Evolutionary conservation across 345 rosid genomes (phyloP).

Genomic region (Camelina sativa): DNA sequence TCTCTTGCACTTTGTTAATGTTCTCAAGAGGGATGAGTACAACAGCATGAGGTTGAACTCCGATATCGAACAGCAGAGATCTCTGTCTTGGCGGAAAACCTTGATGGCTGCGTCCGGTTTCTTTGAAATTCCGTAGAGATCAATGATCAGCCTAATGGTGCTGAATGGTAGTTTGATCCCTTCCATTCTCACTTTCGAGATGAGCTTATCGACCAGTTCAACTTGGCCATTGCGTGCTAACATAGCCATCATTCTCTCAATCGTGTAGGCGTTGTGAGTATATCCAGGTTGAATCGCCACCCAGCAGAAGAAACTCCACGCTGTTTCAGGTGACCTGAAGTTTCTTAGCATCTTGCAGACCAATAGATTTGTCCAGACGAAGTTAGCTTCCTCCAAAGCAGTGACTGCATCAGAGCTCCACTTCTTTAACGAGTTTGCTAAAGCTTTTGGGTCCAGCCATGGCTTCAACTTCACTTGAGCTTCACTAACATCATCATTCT

Average conservation of each 20-base stretch:
- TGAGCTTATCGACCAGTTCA: slow-evolving; percentile 70
- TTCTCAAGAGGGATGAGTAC: slow-evolving; percentile 76
- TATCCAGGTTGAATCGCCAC: slow-evolving; percentile 84
- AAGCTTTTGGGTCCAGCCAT: slow-evolving; percentile 87
- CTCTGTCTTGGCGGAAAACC: slow-evolving; percentile 64
- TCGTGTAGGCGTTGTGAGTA: slow-evolving; percentile 75
- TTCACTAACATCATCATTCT: slow-evolving; percentile 31
- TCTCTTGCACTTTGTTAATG: slow-evolving; percentile 78
- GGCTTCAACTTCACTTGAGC: slow-evolving; percentile 64
- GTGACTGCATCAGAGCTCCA: slow-evolving; percentile 73
- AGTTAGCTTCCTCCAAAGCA: slow-evolving; percentile 64
- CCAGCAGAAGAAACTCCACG: slow-evolving; percentile 96
- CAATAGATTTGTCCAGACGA: slow-evolving; percentile 85
- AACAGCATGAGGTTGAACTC: slow-evolving; percentile 68
- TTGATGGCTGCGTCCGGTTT: slow-evolving; percentile 83
- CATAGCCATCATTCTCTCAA: slow-evolving; percentile 78
- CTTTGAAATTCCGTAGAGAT: slow-evolving; percentile 84
- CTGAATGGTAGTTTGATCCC: slow-evolving; percentile 78
- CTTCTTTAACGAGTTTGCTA: slow-evolving; percentile 67
- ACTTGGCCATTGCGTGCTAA: slow-evolving; percentile 72
- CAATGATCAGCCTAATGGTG: slow-evolving; percentile 75
- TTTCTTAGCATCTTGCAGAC: slow-evolving; percentile 85
- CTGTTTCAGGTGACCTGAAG: slow-evolving; percentile 67
- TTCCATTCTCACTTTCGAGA: slow-evolving; percentile 64
- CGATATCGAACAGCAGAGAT: slow-evolving; percentile 60